Evolutionary conservation across 2,329 filamentous ascomycete species (phyloP).

Genomic region (Ophiostoma sp.): DNA sequence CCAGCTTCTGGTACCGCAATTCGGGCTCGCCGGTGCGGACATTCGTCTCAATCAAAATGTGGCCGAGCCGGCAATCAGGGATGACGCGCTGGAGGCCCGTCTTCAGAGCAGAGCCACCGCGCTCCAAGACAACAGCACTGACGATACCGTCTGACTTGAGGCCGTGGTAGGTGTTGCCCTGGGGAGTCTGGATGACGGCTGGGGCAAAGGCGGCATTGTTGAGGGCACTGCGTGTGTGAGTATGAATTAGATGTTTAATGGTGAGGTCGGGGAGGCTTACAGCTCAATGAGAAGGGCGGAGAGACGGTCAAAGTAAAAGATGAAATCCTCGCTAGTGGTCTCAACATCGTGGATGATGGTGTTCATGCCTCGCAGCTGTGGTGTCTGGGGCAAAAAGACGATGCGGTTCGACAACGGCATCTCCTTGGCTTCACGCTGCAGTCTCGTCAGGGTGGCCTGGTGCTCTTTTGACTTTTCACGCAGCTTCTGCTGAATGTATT

Average conservation of each 20-base stretch:
- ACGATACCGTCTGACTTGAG: slow-evolving; percentile 70
- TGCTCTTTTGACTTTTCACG: slow-evolving; percentile 83
- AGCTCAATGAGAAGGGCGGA: slow-evolving; percentile 81
- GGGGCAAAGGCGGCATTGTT: slow-evolving; percentile 73
- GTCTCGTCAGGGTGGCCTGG: slow-evolving; percentile 71
- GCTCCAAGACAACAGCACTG: slow-evolving; percentile 83
- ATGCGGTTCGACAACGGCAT: slow-evolving; percentile 74
- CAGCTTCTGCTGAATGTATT: slow-evolving; percentile 86
- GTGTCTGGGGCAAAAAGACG: slow-evolving; percentile 70
- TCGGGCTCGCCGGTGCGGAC: slow-evolving; percentile 84
- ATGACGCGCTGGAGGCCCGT: slow-evolving; percentile 85
- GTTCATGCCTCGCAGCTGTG: slow-evolving; percentile 83
- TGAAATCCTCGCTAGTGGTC: slow-evolving; percentile 83
- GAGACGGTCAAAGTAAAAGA: slow-evolving; percentile 94
- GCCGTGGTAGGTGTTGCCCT: slow-evolving; percentile 68
- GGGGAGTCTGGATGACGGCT: slow-evolving; percentile 67
- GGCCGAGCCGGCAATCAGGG: slow-evolving; percentile 86
- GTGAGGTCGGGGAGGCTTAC: slow-evolving; percentile 38
- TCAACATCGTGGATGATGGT: slow-evolving; percentile 83
- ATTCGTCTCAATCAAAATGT: slow-evolving; percentile 88
- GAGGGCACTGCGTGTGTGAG: slow-evolving; percentile 57
- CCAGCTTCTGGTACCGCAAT: slow-evolving; percentile 83
- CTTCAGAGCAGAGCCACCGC: slow-evolving; percentile 86
- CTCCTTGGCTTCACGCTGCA: slow-evolving; percentile 71
- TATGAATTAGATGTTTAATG: neutral